These are phyloP conservation scores for Pseudocercospora fuligena DNA, from an alignment of 2,329 filamentous ascomycete species.

Conservation along the genomic window DNA sequence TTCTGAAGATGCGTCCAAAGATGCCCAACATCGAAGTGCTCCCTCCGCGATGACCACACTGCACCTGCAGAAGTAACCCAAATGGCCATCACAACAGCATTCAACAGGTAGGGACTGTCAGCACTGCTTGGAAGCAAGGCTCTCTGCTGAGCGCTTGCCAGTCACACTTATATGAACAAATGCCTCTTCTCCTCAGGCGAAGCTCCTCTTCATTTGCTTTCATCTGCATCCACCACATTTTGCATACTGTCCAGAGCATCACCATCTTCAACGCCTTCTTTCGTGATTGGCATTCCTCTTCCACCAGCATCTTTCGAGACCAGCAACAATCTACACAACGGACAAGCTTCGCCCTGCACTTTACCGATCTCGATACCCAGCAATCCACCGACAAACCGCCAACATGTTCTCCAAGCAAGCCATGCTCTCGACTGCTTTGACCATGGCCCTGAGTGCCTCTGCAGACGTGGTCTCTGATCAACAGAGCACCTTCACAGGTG, in stretches of 20 bases:
- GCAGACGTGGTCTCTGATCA: not conserved
- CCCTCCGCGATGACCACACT: not conserved
- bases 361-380: not conserved
- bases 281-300: not conserved
- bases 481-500: not conserved
- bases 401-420: constrained; percentile 7
- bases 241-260: not conserved
- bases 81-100: not conserved
- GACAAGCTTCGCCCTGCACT: not conserved
- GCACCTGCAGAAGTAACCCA: not conserved
- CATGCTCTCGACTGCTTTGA: not conserved
- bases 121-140: not conserved
- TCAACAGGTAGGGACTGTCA: not conserved
- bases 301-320: not conserved
- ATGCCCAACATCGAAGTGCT: not conserved
- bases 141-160: not conserved
- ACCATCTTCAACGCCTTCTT: not conserved
- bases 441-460: not conserved
- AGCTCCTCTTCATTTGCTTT: not conserved
- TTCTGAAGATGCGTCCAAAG: not conserved
- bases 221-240: constrained; percentile 1
- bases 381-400: not conserved
- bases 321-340: not conserved
- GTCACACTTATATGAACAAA: not conserved
- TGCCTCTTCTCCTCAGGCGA: not conserved